These are phyloP conservation scores for Alternaria sp. DNA, from an alignment of 2,329 filamentous ascomycete species.

Conservation along the genomic window DNA sequence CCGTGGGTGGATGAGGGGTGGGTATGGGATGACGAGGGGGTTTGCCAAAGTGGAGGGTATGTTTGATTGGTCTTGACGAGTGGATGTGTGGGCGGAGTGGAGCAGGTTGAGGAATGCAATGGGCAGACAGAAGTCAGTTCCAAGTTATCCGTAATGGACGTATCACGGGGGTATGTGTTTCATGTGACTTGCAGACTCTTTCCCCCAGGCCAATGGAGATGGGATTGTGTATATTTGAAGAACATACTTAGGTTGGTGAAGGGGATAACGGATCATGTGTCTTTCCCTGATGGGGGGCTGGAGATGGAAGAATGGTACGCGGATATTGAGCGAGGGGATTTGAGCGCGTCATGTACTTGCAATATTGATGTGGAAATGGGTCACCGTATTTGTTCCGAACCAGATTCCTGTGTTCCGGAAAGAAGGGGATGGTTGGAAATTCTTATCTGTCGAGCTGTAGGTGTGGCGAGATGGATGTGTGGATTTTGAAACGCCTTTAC, in stretches of 20 bases:
- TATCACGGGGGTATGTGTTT: not conserved
- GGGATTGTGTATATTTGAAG: not conserved
- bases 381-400: not conserved
- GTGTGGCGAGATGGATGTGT: not conserved
- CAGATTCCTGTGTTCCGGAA: not conserved
- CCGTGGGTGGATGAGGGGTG: slow-evolving; percentile 5
- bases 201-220: not conserved
- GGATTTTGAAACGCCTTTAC: not conserved
- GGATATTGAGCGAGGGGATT: not conserved
- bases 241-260: not conserved
- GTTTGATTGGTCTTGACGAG: slow-evolving; percentile 4
- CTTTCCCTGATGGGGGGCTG: too few relatives aligned
- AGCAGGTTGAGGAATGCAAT: not conserved
- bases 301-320: not conserved
- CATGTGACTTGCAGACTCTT: not conserved
- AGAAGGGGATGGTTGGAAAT: not conserved
- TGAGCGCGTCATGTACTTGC: not conserved
- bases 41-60: not conserved
- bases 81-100: not conserved
- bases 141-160: not conserved
- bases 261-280: not conserved
- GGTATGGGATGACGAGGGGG: not conserved
- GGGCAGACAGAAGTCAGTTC: too few relatives aligned
- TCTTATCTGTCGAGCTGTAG: not conserved
- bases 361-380: not conserved